Evolutionary conservation across 1,284 basidiomycete genomes (phyloP).

Genomic region (Ganoderma lucidum): DNA sequence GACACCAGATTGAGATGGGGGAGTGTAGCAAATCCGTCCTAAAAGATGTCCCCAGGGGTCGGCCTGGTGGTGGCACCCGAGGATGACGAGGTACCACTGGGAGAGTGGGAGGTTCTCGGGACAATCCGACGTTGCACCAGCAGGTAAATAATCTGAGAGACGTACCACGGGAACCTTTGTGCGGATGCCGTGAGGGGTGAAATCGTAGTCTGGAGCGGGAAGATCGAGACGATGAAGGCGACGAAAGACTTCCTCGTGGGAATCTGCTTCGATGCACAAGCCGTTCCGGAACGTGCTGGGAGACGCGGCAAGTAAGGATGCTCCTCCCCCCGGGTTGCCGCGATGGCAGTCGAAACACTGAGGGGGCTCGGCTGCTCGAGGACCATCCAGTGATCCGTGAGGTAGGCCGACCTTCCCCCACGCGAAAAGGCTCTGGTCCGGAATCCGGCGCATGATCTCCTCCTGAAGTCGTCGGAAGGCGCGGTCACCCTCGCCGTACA

Average conservation of each 20-base stretch:
- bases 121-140: not conserved
- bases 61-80: not conserved
- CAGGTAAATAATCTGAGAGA: not conserved
- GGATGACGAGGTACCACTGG: not conserved
- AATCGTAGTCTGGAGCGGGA: not conserved
- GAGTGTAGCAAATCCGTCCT: not conserved
- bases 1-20: not conserved
- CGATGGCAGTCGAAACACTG: too few species aligned
- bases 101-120: not conserved
- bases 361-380: too few species aligned
- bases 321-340: not conserved
- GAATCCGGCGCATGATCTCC: not conserved
- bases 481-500: too few species aligned
- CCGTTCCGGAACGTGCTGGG: not conserved
- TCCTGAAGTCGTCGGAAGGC: too few species aligned
- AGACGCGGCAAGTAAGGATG: not conserved
- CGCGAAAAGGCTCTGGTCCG: not conserved
- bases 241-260: not conserved
- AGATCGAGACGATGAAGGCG: not conserved
- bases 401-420: not conserved
- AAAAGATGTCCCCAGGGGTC: not conserved
- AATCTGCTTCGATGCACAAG: not conserved
- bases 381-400: too few species aligned
- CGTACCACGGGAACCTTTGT: not conserved
- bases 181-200: slow-evolving; percentile 1